phyloP scores from a whole-genome alignment of 1,139 yeast genomes.

The Scheffersomyces parashehatae region DNA sequence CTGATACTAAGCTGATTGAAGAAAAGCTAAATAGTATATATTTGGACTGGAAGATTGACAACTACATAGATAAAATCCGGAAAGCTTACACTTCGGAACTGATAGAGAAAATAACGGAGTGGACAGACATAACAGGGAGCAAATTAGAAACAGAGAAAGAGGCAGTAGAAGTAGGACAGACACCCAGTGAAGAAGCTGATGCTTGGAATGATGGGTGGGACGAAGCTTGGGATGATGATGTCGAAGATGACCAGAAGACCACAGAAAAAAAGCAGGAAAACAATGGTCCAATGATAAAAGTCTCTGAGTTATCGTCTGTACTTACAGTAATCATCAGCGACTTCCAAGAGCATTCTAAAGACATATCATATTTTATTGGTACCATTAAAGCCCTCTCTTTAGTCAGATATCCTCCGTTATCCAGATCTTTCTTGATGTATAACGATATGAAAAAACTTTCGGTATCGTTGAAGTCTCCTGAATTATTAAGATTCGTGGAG shows the following conservation, averaged over 20 bases:
- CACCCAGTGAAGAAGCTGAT: constrained; percentile 9
- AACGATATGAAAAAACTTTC: constrained; percentile 37
- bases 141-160: background rate
- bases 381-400: constrained; percentile 34
- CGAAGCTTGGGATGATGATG: constrained; percentile 18
- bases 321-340: constrained; percentile 23
- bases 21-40: constrained; percentile 25
- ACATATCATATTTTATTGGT: constrained; percentile 16
- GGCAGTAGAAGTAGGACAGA: constrained; percentile 1
- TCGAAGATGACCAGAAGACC: constrained; percentile 2
- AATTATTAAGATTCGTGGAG: constrained; percentile 19
- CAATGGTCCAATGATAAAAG: constrained; percentile 1
- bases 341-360: constrained; percentile 14
- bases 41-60: constrained; percentile 31
- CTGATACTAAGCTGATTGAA: constrained; percentile 10
- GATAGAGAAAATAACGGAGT: constrained; percentile 3
- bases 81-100: constrained; percentile 11
- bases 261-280: constrained; percentile 2
- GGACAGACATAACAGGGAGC: constrained; percentile 1
- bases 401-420: constrained; percentile 32
- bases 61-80: constrained; percentile 14
- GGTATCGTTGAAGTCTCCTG: constrained; percentile 10
- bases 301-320: constrained; percentile 22
- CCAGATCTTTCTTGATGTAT: constrained; percentile 33
- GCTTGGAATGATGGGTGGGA: constrained; percentile 21